Percentiles rank a stretch among this genome's conserved stretches.
Evolutionary conservation across 163 green algal species (phyloP).

Genomic region (Prototheca wickerhamii): DNA sequence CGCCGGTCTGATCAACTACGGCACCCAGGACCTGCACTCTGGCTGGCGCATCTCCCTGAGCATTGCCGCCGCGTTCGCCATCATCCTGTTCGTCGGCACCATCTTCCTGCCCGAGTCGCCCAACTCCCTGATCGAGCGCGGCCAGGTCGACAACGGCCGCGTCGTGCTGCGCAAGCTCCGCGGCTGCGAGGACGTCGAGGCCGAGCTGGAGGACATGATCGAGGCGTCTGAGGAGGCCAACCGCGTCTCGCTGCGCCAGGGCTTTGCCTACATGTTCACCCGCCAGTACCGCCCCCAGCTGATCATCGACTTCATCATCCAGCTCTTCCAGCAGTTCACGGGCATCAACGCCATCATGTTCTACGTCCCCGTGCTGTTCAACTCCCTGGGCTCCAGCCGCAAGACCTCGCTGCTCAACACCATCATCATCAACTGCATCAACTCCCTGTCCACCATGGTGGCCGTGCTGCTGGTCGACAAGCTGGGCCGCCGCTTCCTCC

Average conservation of each 20-base stretch:
- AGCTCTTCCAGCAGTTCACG: constrained; percentile 60
- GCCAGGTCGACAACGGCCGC: constrained; percentile 5
- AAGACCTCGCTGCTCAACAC: constrained; percentile 41
- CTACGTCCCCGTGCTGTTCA: constrained; percentile 59
- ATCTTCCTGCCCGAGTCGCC: constrained; percentile 48
- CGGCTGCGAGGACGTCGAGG: constrained; percentile 30
- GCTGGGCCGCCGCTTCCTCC: constrained; percentile 39
- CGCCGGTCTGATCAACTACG: constrained; percentile 48
- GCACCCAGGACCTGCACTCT: constrained; percentile 11
- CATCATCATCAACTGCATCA: constrained; percentile 57
- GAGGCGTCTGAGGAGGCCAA: constrained; percentile 15
- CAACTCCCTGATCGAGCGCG: constrained; percentile 44
- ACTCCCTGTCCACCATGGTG: constrained; percentile 50
- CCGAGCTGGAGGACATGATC: constrained; percentile 36
- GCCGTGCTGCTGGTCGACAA: constrained; percentile 51
- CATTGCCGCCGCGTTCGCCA: constrained; percentile 25
- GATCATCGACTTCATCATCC: constrained; percentile 40
- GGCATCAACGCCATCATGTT: constrained; percentile 71
- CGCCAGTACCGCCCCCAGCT: constrained; percentile 39
- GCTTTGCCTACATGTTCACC: constrained; percentile 21
- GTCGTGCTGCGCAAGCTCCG: constrained; percentile 39
- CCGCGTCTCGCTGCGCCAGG: constrained; percentile 13
- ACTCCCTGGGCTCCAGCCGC: constrained; percentile 35
- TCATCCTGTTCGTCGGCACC: constrained; percentile 34
- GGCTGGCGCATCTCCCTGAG: constrained; percentile 40